Conservation (phyloP, 2,329 filamentous ascomycete genomes). For the Xenoacremonium recifei region DNA sequence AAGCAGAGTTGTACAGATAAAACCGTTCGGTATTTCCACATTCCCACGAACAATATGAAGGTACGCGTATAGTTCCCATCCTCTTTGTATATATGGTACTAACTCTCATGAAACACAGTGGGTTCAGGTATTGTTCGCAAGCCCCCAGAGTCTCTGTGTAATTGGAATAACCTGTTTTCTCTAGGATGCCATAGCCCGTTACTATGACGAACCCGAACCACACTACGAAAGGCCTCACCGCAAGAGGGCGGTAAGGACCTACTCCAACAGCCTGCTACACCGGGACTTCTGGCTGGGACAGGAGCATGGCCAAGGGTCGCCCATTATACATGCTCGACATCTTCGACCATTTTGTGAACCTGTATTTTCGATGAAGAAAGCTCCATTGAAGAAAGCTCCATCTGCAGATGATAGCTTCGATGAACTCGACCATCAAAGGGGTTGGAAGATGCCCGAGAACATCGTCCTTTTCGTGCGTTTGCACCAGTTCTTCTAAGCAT, state of each 20-base stretch:
- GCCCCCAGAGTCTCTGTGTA: no score
- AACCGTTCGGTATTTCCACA: slow-evolving; percentile 1
- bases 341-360: slow-evolving; percentile 3
- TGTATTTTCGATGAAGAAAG: slow-evolving; percentile 1
- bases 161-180: neutral
- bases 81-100: neutral
- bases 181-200: slow-evolving; percentile 4
- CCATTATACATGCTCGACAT: slow-evolving; percentile 4
- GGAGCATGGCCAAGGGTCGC: slow-evolving; percentile 4
- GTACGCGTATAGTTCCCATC: neutral
- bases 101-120: neutral
- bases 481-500: neutral
- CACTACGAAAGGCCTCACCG: neutral
- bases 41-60: slow-evolving; percentile 5
- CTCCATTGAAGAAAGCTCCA: neutral
- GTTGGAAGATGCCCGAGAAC: slow-evolving; percentile 1
- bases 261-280: slow-evolving; percentile 1
- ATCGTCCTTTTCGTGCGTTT: slow-evolving; percentile 3
- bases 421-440: neutral
- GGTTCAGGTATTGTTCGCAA: neutral
- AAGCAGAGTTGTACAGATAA: neutral
- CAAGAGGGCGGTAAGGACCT: neutral
- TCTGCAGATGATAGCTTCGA: neutral
- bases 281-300: slow-evolving; percentile 5
- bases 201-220: slow-evolving; percentile 3